Evolutionary conservation across 192 early-diverging fungal species (phyloP).

Genomic region (Lobosporangium transversale): DNA sequence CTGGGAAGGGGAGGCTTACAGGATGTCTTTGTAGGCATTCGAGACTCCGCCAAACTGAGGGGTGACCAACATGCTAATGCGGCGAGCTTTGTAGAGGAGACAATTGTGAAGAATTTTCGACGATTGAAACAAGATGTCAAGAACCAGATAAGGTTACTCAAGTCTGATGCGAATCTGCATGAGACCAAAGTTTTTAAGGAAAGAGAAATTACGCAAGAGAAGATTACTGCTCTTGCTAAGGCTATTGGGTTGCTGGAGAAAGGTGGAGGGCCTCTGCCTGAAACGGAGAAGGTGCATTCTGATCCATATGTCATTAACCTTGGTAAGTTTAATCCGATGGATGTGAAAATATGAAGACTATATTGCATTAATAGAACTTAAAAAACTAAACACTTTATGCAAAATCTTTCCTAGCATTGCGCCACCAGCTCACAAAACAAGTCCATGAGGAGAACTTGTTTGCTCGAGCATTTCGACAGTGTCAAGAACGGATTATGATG

Average conservation of each 20-base stretch:
- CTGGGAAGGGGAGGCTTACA: conserved; percentile 39
- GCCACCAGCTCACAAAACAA: conserved; percentile 29
- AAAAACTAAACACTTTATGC: neutral
- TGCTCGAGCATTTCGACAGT: conserved; percentile 25
- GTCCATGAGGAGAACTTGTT: conserved; percentile 40
- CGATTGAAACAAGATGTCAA: conserved; percentile 56
- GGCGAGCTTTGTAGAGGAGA: conserved; percentile 44
- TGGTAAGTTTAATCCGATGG: conserved; percentile 15
- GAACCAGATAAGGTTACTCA: conserved; percentile 40
- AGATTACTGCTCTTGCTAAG: conserved; percentile 47
- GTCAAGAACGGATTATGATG: conserved; percentile 22
- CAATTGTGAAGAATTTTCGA: conserved; percentile 43
- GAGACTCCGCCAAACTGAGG: conserved; percentile 40
- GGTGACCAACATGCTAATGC: conserved; percentile 49
- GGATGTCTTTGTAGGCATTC: conserved; percentile 42
- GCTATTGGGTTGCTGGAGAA: conserved; percentile 33
- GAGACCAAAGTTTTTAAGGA: conserved; percentile 51
- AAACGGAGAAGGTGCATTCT: conserved; percentile 33
- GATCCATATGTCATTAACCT: conserved; percentile 44
- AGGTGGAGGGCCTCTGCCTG: conserved; percentile 3
- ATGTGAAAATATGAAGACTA: too few relatives aligned
- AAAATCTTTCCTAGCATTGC: conserved; percentile 1
- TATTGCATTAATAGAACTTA: too few relatives aligned
- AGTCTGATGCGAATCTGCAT: conserved; percentile 38
- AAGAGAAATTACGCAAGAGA: conserved; percentile 51